phyloP scores from a whole-genome alignment of 495 filamentous ascomycete genomes.

The Ramalina intermedia region DNA sequence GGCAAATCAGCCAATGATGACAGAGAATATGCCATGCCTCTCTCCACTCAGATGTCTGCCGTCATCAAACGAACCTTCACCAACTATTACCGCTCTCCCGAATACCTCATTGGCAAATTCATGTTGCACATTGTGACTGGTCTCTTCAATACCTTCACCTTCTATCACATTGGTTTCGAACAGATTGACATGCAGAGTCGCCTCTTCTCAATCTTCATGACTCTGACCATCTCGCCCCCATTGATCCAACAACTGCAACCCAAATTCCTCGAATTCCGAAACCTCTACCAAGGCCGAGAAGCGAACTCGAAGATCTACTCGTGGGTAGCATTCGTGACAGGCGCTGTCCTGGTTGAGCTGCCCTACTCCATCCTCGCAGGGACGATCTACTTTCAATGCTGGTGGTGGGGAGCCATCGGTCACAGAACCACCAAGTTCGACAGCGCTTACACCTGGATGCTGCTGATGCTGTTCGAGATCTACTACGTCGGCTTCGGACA shows the following conservation, averaged over 20 bases:
- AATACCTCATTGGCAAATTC: slow-evolving; percentile 48
- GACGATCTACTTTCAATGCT: slow-evolving; percentile 26
- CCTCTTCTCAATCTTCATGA: slow-evolving; percentile 62
- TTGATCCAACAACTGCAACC: slow-evolving; percentile 48
- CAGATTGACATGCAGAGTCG: slow-evolving; percentile 48
- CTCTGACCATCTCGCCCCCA: slow-evolving; percentile 46
- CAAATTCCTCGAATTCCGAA: slow-evolving; percentile 30
- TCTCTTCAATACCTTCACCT: slow-evolving; percentile 46
- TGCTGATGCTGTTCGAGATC: slow-evolving; percentile 53
- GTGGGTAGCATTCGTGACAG: slow-evolving; percentile 35
- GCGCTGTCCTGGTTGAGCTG: slow-evolving; percentile 34
- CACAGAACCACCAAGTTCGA: slow-evolving; percentile 30
- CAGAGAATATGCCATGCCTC: slow-evolving; percentile 45
- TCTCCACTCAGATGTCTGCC: slow-evolving; percentile 33
- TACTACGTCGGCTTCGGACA: slow-evolving; percentile 64
- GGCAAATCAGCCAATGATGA: slow-evolving; percentile 26
- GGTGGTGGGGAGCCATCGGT: slow-evolving; percentile 43
- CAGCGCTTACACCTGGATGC: slow-evolving; percentile 41
- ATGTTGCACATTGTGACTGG: slow-evolving; percentile 45
- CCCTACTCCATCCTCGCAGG: slow-evolving; percentile 38
- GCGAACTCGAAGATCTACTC: slow-evolving; percentile 38
- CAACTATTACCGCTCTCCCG: slow-evolving; percentile 45
- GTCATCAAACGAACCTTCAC: slow-evolving; percentile 39
- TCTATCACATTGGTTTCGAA: slow-evolving; percentile 43
- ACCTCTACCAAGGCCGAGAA: slow-evolving; percentile 31